Conservation (phyloP, 495 filamentous ascomycete species). For the Hypoxylon fragiforme region DNA sequence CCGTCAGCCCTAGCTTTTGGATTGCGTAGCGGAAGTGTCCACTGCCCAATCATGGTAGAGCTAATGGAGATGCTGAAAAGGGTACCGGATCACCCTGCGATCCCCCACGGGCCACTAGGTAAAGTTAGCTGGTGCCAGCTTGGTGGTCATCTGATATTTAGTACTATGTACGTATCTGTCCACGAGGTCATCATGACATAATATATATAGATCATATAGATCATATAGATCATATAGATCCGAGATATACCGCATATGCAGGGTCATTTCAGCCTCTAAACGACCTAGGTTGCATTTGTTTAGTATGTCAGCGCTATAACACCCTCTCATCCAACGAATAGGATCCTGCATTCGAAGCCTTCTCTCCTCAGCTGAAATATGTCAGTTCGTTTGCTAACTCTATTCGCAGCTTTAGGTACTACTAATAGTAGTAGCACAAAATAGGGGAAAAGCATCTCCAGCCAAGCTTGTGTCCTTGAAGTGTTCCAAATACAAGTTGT, state of each 20-base stretch:
- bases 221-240: not conserved
- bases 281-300: too few species aligned
- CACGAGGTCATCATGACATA: not conserved
- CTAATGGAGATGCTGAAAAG: not conserved
- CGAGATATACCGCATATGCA: not conserved
- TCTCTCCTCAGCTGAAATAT: too few species aligned
- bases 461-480: too few species aligned
- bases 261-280: not conserved
- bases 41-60: slow-evolving; percentile 14
- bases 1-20: slow-evolving; percentile 5
- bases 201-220: not conserved
- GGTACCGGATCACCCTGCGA: too few species aligned
- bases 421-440: too few species aligned
- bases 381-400: too few species aligned
- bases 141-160: slow-evolving; percentile 20
- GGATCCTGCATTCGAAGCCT: too few species aligned
- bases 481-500: not conserved
- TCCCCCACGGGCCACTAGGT: too few species aligned
- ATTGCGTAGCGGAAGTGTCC: slow-evolving; percentile 18
- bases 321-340: not conserved
- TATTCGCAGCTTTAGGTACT: too few species aligned
- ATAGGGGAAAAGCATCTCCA: too few species aligned
- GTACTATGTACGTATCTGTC: slow-evolving; percentile 2
- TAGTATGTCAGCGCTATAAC: not conserved
- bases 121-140: not conserved